These are phyloP conservation scores for Thielaviopsis populi DNA, from an alignment of 2,329 filamentous ascomycete genomes.

Conservation along the genomic window DNA sequence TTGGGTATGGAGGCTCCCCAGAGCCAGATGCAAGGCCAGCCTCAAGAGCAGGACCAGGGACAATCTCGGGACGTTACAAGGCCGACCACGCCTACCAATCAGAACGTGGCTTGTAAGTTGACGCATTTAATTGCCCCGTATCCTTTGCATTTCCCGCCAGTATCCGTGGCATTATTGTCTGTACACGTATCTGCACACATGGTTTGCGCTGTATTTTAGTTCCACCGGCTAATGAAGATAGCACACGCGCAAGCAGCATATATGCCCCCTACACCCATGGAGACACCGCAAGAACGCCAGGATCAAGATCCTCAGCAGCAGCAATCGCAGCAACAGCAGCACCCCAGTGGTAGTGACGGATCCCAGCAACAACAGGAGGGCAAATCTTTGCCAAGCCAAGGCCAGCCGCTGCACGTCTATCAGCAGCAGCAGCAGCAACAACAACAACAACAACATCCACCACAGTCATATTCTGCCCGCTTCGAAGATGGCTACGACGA, in stretches of 20 bases:
- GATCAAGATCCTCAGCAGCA: conserved; percentile 9
- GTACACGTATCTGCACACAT: background rate
- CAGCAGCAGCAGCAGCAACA: conserved; percentile 23
- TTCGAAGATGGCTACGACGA: conserved; percentile 49
- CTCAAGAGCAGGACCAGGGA: background rate
- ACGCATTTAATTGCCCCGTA: background rate
- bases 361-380: background rate
- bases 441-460: too few relatives aligned
- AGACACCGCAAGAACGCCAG: conserved; percentile 35
- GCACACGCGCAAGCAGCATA: conserved; percentile 31
- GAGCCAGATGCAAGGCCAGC: conserved; percentile 5
- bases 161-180: background rate
- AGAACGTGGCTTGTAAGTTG: conserved; percentile 43
- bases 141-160: background rate
- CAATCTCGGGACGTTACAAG: background rate
- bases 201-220: conserved; percentile 1
- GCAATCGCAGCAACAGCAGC: conserved; percentile 17
- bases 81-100: conserved; percentile 20
- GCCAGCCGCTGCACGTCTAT: conserved; percentile 15
- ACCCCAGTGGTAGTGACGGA: conserved; percentile 28
- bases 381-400: conserved; percentile 26
- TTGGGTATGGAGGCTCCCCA: conserved; percentile 22
- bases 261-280: conserved; percentile 52
- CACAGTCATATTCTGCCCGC: conserved; percentile 28
- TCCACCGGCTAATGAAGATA: background rate